Percentiles rank a stretch among this genome's conserved stretches.
These are phyloP conservation scores for Rauvolfia tetraphylla DNA, from an alignment of 257 asterid genomes.

Conservation along the genomic window DNA sequence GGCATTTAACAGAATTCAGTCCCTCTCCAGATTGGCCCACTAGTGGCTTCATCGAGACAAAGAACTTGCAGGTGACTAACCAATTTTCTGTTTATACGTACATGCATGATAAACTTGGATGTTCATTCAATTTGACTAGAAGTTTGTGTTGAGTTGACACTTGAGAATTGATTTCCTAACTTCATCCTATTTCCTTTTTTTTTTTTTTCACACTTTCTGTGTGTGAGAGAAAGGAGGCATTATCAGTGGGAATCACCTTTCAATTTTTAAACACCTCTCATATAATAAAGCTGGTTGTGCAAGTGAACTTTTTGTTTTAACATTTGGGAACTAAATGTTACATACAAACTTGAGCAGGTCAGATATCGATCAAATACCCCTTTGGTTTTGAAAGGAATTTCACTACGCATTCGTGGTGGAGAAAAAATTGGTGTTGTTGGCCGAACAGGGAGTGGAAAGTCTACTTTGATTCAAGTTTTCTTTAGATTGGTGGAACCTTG, in stretches of 20 bases:
- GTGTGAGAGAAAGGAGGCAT: too few relatives aligned
- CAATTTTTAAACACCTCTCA: background rate
- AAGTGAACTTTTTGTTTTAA: background rate
- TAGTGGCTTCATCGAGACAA: constrained; percentile 47
- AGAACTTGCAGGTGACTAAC: constrained; percentile 54
- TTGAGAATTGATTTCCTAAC: too few relatives aligned
- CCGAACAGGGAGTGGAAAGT: constrained; percentile 80
- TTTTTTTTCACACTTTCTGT: too few relatives aligned
- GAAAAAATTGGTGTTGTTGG: constrained; percentile 77
- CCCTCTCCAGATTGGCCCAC: constrained; percentile 60
- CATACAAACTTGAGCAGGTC: constrained; percentile 42
- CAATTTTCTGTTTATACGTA: background rate
- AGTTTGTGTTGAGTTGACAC: too few relatives aligned
- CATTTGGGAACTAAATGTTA: background rate
- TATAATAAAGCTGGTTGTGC: background rate
- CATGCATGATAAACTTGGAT: background rate
- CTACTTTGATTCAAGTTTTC: constrained; percentile 66
- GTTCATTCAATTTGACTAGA: too few relatives aligned
- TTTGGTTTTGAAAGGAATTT: constrained; percentile 59
- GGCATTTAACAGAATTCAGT: constrained; percentile 35
- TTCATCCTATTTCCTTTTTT: too few relatives aligned
- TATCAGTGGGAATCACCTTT: too few relatives aligned
- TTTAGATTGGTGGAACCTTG: constrained; percentile 72
- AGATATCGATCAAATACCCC: constrained; percentile 64
- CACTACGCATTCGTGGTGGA: constrained; percentile 53